Percentiles rank a stretch among this genome's conserved stretches.
Evolutionary conservation across 2,329 filamentous ascomycete species (phyloP).

Genomic region (Teratosphaeria gauchensis): DNA sequence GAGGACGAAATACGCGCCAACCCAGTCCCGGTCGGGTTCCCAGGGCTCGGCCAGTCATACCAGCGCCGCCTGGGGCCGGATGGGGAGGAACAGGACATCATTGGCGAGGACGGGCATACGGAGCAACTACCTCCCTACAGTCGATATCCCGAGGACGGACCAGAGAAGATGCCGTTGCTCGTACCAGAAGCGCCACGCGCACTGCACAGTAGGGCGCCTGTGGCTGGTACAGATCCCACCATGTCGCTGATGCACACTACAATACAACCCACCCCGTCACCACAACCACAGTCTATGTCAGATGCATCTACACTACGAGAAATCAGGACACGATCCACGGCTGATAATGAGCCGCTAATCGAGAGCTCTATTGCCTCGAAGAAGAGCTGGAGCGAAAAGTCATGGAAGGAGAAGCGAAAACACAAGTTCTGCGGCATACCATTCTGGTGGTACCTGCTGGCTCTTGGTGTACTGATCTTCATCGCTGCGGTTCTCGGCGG

Average conservation of each 20-base stretch:
- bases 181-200: slow-evolving; percentile 20
- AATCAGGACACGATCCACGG: slow-evolving; percentile 2
- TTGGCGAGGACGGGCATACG: slow-evolving; percentile 78
- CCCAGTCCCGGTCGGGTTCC: slow-evolving; percentile 61
- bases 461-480: slow-evolving; percentile 19
- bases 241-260: slow-evolving; percentile 26
- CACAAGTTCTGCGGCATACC: slow-evolving; percentile 26
- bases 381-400: slow-evolving; percentile 28
- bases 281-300: slow-evolving; percentile 24
- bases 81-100: slow-evolving; percentile 79
- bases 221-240: slow-evolving; percentile 23
- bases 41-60: slow-evolving; percentile 53
- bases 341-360: slow-evolving; percentile 2
- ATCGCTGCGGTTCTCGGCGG: slow-evolving; percentile 25
- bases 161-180: slow-evolving; percentile 44
- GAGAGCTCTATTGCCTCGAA: slow-evolving; percentile 1
- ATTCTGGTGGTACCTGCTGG: slow-evolving; percentile 26
- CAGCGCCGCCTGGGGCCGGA: slow-evolving; percentile 65
- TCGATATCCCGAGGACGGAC: slow-evolving; percentile 66
- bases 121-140: slow-evolving; percentile 90
- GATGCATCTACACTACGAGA: slow-evolving; percentile 19
- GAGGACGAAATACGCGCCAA: slow-evolving; percentile 23
- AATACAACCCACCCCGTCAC: slow-evolving; percentile 19
- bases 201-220: slow-evolving; percentile 24
- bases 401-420: slow-evolving; percentile 30